Evolutionary conservation across 2,329 filamentous ascomycete species (phyloP).

Genomic region (Leptographium flavum): DNA sequence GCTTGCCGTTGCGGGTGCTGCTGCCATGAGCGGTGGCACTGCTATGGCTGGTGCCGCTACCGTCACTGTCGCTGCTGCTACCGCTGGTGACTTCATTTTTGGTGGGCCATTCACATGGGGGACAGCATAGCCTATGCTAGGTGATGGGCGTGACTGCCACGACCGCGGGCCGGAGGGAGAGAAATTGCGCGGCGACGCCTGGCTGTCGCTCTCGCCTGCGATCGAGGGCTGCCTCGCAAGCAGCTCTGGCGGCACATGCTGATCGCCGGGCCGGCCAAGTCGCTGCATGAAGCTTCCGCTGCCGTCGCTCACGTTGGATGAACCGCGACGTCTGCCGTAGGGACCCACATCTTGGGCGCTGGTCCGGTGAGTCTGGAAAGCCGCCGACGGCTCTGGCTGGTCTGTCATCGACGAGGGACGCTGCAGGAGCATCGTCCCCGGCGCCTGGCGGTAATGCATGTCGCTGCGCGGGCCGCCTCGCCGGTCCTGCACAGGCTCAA

Average conservation of each 20-base stretch:
- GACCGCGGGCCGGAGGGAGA: conserved; percentile 22
- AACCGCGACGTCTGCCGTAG: conserved; percentile 66
- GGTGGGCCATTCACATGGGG: not conserved
- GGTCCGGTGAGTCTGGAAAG: conserved; percentile 67
- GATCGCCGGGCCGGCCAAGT: conserved; percentile 28
- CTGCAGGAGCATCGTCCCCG: conserved; percentile 50
- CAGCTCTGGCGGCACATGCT: conserved; percentile 26
- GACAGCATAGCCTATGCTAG: conserved; percentile 13
- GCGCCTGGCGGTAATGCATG: conserved; percentile 50
- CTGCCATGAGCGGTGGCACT: no score
- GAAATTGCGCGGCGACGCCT: conserved; percentile 30
- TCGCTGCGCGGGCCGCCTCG: conserved; percentile 57
- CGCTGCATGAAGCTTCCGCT: conserved; percentile 58
- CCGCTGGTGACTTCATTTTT: no score
- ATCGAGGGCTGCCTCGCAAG: conserved; percentile 33
- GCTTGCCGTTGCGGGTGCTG: conserved; percentile 13
- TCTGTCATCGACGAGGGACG: conserved; percentile 48
- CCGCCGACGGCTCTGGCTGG: conserved; percentile 63
- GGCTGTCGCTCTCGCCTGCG: conserved; percentile 34
- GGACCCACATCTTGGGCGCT: conserved; percentile 49
- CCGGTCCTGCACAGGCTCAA: conserved; percentile 75
- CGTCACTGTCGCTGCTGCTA: not conserved
- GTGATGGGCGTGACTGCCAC: conserved; percentile 30
- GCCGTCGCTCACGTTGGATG: conserved; percentile 81
- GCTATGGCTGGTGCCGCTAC: conserved; percentile 17